Base-by-base conservation (phyloP, 805 yeast species). In the Saccharomyces paradoxus region DNA sequence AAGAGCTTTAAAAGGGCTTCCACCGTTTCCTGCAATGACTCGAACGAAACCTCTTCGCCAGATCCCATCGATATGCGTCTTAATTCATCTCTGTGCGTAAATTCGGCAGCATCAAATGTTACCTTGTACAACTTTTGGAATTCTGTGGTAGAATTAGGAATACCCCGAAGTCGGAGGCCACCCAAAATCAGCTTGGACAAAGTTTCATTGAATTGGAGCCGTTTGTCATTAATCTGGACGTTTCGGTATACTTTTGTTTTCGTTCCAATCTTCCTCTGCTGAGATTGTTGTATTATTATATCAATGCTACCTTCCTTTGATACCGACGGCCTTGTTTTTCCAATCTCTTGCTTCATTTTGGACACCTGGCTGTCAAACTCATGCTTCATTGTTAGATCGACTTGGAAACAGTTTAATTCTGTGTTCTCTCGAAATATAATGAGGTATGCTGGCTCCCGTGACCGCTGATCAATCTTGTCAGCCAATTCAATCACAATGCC, bases 21-120 rank as follows among this genome's bases (percentile, higher is more conserved):
- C 2, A 75, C 74, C 3, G 71, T 67, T 46, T 70, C 70, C 57
- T 70, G 73, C 27, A 75, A 54, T 27, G 60, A 52, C 32, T 70
- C 73, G 46, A 70, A 60, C 14, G 69, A 56, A 4, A 72, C 49
- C 58, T 54, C 61, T 41, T 53, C 55, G 44, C 32, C 51, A 31
- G 51, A 29, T 53, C 57, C 8, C 59, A 50, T 31, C 14, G 41
- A 17, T 21, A 57, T 30, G 37, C 53, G 50, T 44, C 52, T 56
- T 41, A 63, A 50, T 14, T 63, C 66, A 2, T 61, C 53, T 46
- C 78, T 61, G 46, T 73, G 67, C 8, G 76, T 66, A 54, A 75
- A 76, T 53, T 71, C 72, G 3, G 76, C 66, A 0, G 77, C 69
- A 50, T 67, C 65, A 54, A 63, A 70, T 0, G 76, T 66, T 56